These are phyloP conservation scores for Cerrena zonata DNA, from an alignment of 1,284 basidiomycete genomes.

Conservation along the genomic window DNA sequence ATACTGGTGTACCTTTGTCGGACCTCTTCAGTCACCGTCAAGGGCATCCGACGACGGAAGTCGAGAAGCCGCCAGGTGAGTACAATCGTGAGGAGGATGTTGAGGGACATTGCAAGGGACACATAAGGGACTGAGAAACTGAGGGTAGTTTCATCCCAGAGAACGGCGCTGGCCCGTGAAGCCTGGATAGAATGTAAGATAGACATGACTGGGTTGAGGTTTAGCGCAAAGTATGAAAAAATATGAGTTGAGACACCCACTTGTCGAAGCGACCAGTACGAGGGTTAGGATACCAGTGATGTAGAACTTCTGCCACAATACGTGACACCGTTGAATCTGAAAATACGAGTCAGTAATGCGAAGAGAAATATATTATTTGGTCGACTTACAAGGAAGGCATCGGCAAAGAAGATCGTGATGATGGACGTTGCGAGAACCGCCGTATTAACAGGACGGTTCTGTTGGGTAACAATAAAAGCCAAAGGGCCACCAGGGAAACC, in stretches of 20 bases:
- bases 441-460: conserved; percentile 13
- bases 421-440: conserved; percentile 17
- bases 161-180: conserved; percentile 13
- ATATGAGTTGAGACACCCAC: too few species aligned
- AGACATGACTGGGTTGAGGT: neutral
- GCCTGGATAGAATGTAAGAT: conserved; percentile 11
- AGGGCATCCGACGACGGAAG: conserved; percentile 4
- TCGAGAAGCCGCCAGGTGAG: conserved; percentile 5
- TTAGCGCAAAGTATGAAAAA: neutral
- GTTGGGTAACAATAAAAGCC: conserved; percentile 15
- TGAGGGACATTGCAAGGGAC: conserved; percentile 27
- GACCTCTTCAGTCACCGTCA: neutral
- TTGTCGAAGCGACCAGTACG: conserved; percentile 14
- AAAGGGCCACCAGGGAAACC: conserved; percentile 23
- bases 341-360: neutral
- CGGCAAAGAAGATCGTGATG: conserved; percentile 21
- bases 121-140: conserved; percentile 26
- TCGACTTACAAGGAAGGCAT: conserved; percentile 21
- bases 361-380: conserved; percentile 3
- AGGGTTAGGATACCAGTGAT: conserved; percentile 17
- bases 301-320: conserved; percentile 19
- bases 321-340: conserved; percentile 23
- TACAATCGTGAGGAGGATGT: conserved; percentile 10
- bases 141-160: conserved; percentile 18
- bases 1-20: neutral